Evolutionary conservation across 176 grass and related monocot species (phyloP).

Genomic region (Poa pratensis): DNA sequence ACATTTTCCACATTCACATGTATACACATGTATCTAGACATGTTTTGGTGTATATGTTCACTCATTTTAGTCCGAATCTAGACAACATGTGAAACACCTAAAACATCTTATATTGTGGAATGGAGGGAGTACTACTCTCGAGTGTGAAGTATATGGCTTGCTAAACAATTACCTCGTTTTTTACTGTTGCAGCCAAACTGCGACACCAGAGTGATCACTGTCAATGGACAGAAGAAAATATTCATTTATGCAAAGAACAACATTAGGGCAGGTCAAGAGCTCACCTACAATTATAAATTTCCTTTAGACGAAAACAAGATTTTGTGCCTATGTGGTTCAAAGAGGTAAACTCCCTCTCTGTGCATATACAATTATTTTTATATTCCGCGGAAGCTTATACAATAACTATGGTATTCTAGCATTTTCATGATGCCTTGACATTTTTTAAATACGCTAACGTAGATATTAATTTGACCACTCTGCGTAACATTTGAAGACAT

Average conservation of each 20-base stretch:
- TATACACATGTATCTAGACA: too few species aligned
- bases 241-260: constrained; percentile 71
- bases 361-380: neutral
- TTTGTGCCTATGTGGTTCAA: constrained; percentile 63
- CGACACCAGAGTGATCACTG: constrained; percentile 55
- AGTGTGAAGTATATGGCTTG: constrained; percentile 8
- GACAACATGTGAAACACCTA: too few species aligned
- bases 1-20: too few species aligned
- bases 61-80: too few species aligned
- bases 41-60: too few species aligned
- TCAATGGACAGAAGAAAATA: constrained; percentile 68
- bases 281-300: constrained; percentile 77
- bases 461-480: constrained; percentile 13
- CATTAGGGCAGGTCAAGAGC: constrained; percentile 61
- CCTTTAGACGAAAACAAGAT: constrained; percentile 70
- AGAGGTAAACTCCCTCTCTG: constrained; percentile 43
- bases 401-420: neutral
- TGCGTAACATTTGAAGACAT: neutral
- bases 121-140: too few species aligned
- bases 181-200: constrained; percentile 56
- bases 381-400: neutral
- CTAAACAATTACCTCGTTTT: neutral
- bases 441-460: neutral
- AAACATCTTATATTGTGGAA: too few species aligned
- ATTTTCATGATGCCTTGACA: neutral